Evolutionary conservation across 805 yeast species (phyloP).

Genomic region (Cephaloascus fragrans): DNA sequence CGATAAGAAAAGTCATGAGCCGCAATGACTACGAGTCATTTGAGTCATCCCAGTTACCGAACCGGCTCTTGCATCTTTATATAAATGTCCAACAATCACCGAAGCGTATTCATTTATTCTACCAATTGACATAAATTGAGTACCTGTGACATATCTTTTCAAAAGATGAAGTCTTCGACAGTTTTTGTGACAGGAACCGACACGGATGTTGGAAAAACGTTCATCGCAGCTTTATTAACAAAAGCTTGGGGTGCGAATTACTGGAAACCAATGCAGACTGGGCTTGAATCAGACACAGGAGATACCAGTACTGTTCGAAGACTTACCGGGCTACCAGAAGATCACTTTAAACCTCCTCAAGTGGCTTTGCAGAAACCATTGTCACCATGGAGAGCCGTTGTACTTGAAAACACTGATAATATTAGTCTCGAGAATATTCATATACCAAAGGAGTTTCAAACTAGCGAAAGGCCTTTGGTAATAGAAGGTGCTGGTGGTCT

Average conservation of each 20-base stretch:
- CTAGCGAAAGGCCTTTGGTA: conserved; percentile 8
- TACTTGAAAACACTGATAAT: conserved; percentile 8
- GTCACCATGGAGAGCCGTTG: conserved; percentile 17
- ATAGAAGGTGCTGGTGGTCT: conserved; percentile 21
- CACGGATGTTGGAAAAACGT: conserved; percentile 21
- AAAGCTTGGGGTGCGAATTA: conserved; percentile 15
- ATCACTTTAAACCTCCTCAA: conserved; percentile 7
- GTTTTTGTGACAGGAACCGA: conserved; percentile 20
- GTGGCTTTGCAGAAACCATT: conserved; percentile 12
- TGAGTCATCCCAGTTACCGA: too few relatives aligned
- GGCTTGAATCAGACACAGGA: conserved; percentile 14
- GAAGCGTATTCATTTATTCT: too few relatives aligned
- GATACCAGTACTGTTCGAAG: conserved; percentile 10
- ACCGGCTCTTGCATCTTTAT: too few relatives aligned
- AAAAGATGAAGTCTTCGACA: too few relatives aligned
- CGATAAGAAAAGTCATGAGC: too few relatives aligned
- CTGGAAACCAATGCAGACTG: conserved; percentile 21
- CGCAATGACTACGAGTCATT: too few relatives aligned
- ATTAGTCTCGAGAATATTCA: conserved; percentile 8
- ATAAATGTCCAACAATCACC: too few relatives aligned
- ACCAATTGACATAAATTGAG: too few relatives aligned
- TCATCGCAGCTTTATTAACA: conserved; percentile 13
- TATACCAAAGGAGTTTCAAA: conserved; percentile 8
- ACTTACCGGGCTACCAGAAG: conserved; percentile 4
- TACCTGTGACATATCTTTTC: too few relatives aligned